Conservation (phyloP, 2,329 filamentous ascomycete genomes). For the Triangularia setosa region DNA sequence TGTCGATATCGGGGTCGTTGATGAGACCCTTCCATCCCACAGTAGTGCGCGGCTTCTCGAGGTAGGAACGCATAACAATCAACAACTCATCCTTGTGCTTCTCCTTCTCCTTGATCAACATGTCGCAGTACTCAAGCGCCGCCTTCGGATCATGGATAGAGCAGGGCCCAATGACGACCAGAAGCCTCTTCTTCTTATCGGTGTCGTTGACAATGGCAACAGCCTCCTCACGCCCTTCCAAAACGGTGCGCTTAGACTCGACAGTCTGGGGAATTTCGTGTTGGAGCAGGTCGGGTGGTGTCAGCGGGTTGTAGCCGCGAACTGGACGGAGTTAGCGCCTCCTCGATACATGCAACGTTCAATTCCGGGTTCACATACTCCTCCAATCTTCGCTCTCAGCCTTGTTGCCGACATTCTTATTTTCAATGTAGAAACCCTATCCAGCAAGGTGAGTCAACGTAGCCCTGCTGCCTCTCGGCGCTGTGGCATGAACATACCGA, state of each 20-base stretch:
- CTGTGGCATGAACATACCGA: slow-evolving; percentile 29
- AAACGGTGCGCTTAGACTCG: slow-evolving; percentile 57
- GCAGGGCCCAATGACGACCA: slow-evolving; percentile 87
- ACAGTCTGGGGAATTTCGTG: slow-evolving; percentile 72
- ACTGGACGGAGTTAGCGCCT: slow-evolving; percentile 44
- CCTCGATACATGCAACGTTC: not conserved
- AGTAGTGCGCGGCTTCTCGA: slow-evolving; percentile 97
- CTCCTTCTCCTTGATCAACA: slow-evolving; percentile 74
- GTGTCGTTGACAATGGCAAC: slow-evolving; percentile 60
- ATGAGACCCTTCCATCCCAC: slow-evolving; percentile 99
- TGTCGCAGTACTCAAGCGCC: slow-evolving; percentile 88
- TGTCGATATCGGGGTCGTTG: slow-evolving; percentile 97
- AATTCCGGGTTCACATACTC: slow-evolving; percentile 51
- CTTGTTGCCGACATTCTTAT: slow-evolving; percentile 74
- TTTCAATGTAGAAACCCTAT: slow-evolving; percentile 68
- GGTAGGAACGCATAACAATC: slow-evolving; percentile 96
- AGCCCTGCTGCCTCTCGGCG: not conserved
- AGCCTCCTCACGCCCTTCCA: slow-evolving; percentile 59
- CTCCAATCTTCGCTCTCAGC: slow-evolving; percentile 74
- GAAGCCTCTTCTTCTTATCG: slow-evolving; percentile 54
- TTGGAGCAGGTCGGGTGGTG: slow-evolving; percentile 89
- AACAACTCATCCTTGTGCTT: slow-evolving; percentile 86
- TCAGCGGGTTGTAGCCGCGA: slow-evolving; percentile 89
- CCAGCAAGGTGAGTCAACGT: slow-evolving; percentile 27
- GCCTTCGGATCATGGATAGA: slow-evolving; percentile 93